phyloP scores from a whole-genome alignment of 441 rosid genomes.

The Croton laevigatus region DNA sequence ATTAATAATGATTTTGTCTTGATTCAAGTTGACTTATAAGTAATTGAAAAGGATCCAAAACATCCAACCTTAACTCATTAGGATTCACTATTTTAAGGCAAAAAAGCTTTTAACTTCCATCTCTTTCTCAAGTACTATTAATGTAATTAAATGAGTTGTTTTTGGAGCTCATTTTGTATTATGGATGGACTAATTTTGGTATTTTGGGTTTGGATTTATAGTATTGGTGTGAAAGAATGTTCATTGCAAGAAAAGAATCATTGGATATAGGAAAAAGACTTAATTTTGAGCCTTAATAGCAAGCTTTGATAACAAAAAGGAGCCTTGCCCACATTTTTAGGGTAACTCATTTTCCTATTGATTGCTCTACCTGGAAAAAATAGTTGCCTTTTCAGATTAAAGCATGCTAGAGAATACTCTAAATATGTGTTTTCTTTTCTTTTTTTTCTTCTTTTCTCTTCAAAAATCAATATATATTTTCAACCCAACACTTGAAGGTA shows the following conservation, averaged over 20 bases:
- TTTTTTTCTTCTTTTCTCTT: background rate
- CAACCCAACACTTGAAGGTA: constrained; percentile 10
- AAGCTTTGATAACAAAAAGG: no score
- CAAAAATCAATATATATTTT: background rate
- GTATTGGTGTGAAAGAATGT: no score
- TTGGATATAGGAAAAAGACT: no score
- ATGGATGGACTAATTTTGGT: no score
- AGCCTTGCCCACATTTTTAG: background rate
- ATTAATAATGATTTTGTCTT: background rate
- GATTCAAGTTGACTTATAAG: background rate
- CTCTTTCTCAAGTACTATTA: no score
- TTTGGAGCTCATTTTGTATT: no score
- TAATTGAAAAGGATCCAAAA: background rate
- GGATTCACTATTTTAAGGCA: no score
- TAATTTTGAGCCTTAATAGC: no score
- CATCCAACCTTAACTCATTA: background rate
- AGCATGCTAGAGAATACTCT: constrained; percentile 7
- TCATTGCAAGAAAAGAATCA: no score
- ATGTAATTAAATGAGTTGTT: no score
- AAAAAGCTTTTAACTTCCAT: no score
- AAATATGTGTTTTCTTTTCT: background rate
- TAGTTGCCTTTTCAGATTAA: constrained; percentile 14
- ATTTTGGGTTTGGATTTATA: no score
- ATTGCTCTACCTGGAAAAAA: background rate
- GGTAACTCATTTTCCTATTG: background rate